Conservation (phyloP, 768 basidiomycete species). For the Pleurotus ostreatus region DNA sequence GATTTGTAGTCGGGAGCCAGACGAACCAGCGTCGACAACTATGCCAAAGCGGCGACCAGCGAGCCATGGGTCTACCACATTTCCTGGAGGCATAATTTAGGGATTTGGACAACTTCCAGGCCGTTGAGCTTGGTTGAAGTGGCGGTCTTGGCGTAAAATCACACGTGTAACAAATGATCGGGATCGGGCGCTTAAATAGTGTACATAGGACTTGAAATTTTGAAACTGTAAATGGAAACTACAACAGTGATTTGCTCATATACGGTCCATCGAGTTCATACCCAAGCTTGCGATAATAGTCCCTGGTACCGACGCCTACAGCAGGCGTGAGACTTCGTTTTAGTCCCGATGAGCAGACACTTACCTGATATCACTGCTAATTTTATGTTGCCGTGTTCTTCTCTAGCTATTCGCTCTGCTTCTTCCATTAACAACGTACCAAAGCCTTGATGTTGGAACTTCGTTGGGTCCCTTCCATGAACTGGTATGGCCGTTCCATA, state of each 20-base stretch:
- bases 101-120: neutral
- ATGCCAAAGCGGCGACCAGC: slow-evolving; percentile 82
- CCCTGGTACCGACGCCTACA: slow-evolving; percentile 89
- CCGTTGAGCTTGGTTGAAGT: neutral
- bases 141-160: neutral
- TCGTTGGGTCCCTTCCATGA: slow-evolving; percentile 95
- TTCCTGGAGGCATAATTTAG: slow-evolving; percentile 69
- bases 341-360: slow-evolving; percentile 17
- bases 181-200: neutral
- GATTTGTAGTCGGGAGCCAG: slow-evolving; percentile 92
- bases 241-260: slow-evolving; percentile 84
- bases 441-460: slow-evolving; percentile 97
- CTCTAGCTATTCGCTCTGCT: slow-evolving; percentile 94
- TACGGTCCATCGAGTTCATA: slow-evolving; percentile 96
- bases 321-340: too few relatives aligned
- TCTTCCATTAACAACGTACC: slow-evolving; percentile 98
- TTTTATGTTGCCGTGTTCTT: slow-evolving; percentile 95
- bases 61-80: slow-evolving; percentile 69
- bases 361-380: slow-evolving; percentile 94
- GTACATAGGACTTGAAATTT: neutral
- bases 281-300: slow-evolving; percentile 93
- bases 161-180: neutral
- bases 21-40: slow-evolving; percentile 98
- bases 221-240: slow-evolving; percentile 11
- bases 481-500: slow-evolving; percentile 98